phyloP scores from a whole-genome alignment of 1,284 basidiomycete genomes.

The Fomitiporia mediterranea region DNA sequence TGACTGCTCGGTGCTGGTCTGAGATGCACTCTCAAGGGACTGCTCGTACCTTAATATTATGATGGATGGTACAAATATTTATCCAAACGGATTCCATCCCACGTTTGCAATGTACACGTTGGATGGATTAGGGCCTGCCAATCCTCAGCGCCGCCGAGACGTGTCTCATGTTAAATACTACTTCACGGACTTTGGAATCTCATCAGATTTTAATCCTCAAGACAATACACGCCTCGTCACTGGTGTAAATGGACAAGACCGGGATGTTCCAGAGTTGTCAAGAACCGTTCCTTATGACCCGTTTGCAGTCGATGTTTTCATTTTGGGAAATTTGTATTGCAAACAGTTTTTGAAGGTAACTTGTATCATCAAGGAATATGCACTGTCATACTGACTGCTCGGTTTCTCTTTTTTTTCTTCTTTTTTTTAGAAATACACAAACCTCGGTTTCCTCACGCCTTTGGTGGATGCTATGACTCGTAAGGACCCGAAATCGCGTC shows the following conservation, averaged over 20 bases:
- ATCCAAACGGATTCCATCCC: conserved; percentile 28
- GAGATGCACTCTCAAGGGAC: conserved; percentile 22
- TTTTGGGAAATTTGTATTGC: conserved; percentile 15
- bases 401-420: too few species aligned
- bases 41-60: conserved; percentile 28
- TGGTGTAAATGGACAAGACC: background rate
- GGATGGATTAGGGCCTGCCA: background rate
- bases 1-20: background rate
- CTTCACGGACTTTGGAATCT: conserved; percentile 20
- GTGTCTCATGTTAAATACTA: conserved; percentile 12
- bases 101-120: conserved; percentile 4
- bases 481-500: conserved; percentile 4
- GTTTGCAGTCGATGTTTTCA: conserved; percentile 15
- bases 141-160: conserved; percentile 9
- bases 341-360: background rate
- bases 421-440: conserved; percentile 10
- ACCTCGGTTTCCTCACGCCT: conserved; percentile 17
- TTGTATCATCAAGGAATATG: background rate
- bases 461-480: conserved; percentile 15
- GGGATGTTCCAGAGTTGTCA: conserved; percentile 13
- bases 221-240: background rate
- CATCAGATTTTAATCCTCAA: background rate
- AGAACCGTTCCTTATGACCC: conserved; percentile 5
- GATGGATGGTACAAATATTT: conserved; percentile 29
- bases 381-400: background rate